Base-by-base conservation (phyloP, 2,329 filamentous ascomycete genomes). In the Trichoderma afroharzianum region DNA sequence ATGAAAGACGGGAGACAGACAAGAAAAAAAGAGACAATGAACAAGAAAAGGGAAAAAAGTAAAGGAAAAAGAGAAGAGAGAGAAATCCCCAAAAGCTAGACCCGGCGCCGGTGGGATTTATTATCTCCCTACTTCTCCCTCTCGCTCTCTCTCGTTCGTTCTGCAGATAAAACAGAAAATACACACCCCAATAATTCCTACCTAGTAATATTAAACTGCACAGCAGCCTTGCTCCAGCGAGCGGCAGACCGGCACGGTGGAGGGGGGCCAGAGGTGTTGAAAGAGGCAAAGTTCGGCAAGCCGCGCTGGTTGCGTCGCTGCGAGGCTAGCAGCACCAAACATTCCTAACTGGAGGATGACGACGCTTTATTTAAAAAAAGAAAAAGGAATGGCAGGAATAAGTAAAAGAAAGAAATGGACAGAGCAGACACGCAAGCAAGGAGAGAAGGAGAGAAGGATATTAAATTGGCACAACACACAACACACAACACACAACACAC, bases 211-310 rank as follows among this genome's bases (percentile, higher is more conserved):
- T 59, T 68, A 61, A 59, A 30, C 64, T 43, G 53, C 64, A 68
- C 55, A 50, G 55, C 66, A 68, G 57, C 57, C 66, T 62, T 36
- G 66, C 66, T 68, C 66, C 53, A 58, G 64, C 64, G 36, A 68
- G 57, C 66, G 66, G 66, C 66, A 68, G 66, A 61, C 57, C 66
- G 66, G 66, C 66, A 68, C 66, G 55, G 66, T 28, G 66, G 66
- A 61, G 66, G 66, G 36, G 63, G 62, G 53, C 63, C 63, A 64
- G 47, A 66, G 36, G 47, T 36, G 63, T 59, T 39, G 63, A 64
- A 33, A 33, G 63, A 64, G 63, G 63, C n/a, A 64, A 64, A 32
- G 63, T 64, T 64, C 63, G 63, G 63, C 32, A 24, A 43, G 59
- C 59, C 59, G 59, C 59, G 59, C 59, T 63, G 59, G 59, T 43